phyloP scores from a whole-genome alignment of 371 early-diverging fungal genomes.

The Batrachochytrium dendrobatidis region DNA sequence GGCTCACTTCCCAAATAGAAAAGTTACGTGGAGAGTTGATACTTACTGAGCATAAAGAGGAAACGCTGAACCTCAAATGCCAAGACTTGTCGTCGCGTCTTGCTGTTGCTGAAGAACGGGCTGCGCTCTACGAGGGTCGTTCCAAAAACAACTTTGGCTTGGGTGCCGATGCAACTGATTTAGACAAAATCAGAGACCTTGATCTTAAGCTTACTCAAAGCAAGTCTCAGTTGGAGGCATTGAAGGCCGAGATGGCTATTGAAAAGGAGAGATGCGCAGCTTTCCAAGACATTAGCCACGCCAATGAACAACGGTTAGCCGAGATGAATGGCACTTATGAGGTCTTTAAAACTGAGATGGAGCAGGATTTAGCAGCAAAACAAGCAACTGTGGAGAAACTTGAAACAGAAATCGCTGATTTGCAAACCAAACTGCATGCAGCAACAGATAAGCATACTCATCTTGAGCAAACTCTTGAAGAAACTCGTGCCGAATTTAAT shows the following conservation, averaged over 20 bases:
- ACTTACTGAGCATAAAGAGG: conserved; percentile 19
- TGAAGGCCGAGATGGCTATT: conserved; percentile 18
- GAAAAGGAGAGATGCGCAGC: conserved; percentile 26
- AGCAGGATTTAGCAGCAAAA: conserved; percentile 14
- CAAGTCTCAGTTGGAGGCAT: conserved; percentile 10
- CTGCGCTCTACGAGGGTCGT: conserved; percentile 16
- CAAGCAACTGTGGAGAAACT: conserved; percentile 4
- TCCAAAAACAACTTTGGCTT: not conserved
- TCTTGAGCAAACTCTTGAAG: too few species aligned
- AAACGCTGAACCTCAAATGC: conserved; percentile 13
- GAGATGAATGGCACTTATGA: conserved; percentile 35
- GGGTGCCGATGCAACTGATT: conserved; percentile 6
- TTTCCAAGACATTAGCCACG: conserved; percentile 27
- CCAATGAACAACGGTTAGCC: conserved; percentile 24
- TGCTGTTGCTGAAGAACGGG: conserved; percentile 15
- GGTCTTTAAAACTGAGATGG: conserved; percentile 29
- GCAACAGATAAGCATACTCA: too few species aligned
- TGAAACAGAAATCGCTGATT: not conserved
- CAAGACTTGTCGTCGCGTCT: conserved; percentile 22
- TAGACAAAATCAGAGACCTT: conserved; percentile 16
- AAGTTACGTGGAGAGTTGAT: conserved; percentile 20
- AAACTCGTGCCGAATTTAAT: conserved; percentile 10
- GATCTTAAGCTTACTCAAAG: conserved; percentile 16
- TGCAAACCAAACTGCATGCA: too few species aligned
- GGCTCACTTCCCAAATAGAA: conserved; percentile 22